Evolutionary conservation across 2,329 filamentous ascomycete genomes (phyloP).

Genomic region (Cordyceps fumosorosea): DNA sequence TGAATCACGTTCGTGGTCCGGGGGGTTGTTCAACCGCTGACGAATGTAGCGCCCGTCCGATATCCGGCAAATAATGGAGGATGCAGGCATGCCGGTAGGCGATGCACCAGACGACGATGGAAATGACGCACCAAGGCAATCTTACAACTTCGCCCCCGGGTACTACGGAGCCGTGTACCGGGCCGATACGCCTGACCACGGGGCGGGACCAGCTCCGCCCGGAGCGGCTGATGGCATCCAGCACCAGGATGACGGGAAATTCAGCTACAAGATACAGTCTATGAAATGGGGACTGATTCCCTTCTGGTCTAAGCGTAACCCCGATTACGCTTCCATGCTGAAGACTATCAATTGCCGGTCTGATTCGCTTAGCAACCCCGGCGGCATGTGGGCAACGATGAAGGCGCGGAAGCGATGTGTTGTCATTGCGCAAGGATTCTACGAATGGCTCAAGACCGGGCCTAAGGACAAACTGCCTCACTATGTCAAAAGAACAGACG

Average conservation of each 20-base stretch:
- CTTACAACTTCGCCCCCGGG: conserved; percentile 89
- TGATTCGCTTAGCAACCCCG: conserved; percentile 68
- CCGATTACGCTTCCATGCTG: conserved; percentile 69
- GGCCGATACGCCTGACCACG: conserved; percentile 59
- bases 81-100: conserved; percentile 66
- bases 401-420: conserved; percentile 85
- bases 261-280: conserved; percentile 74
- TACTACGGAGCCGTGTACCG: conserved; percentile 82
- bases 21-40: not conserved
- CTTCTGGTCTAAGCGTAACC: conserved; percentile 83
- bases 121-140: conserved; percentile 57
- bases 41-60: conserved; percentile 62
- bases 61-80: conserved; percentile 64
- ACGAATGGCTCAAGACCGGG: conserved; percentile 84
- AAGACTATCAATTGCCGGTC: conserved; percentile 94
- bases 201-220: conserved; percentile 36
- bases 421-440: conserved; percentile 86
- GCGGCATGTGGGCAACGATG: conserved; percentile 89
- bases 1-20: not conserved
- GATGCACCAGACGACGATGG: conserved; percentile 66
- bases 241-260: conserved; percentile 4
- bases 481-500: conserved; percentile 75
- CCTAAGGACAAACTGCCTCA: conserved; percentile 77
- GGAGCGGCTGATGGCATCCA: conserved; percentile 14
- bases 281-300: conserved; percentile 97